Evolutionary conservation across 2,329 filamentous ascomycete species (phyloP).

Genomic region (Akanthomyces uredinophilus): DNA sequence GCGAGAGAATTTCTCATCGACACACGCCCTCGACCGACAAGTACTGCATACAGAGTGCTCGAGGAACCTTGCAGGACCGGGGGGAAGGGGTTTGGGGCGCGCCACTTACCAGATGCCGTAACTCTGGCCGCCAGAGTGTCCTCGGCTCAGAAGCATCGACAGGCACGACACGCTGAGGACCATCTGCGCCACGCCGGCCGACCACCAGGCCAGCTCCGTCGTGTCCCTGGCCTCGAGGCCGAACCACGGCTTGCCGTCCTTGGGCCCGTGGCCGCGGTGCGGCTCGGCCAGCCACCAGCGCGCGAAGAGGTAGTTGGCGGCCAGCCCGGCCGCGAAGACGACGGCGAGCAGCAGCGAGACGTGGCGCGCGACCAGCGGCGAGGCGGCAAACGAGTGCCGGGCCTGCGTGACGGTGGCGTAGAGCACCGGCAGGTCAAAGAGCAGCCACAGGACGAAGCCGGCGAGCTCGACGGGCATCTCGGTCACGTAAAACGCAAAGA

Average conservation of each 20-base stretch:
- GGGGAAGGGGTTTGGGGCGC: not conserved
- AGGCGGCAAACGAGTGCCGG: slow-evolving; percentile 36
- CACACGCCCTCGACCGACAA: not conserved
- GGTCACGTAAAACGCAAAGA: slow-evolving; percentile 43
- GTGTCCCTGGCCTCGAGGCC: slow-evolving; percentile 38
- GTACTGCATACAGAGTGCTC: not conserved
- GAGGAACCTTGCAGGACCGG: no score
- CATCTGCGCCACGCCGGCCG: slow-evolving; percentile 40
- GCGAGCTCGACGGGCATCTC: slow-evolving; percentile 38
- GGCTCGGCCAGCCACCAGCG: slow-evolving; percentile 43
- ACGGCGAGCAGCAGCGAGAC: slow-evolving; percentile 32
- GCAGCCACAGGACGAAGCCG: slow-evolving; percentile 43
- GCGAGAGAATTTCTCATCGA: not conserved
- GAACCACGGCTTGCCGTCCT: slow-evolving; percentile 41
- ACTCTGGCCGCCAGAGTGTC: slow-evolving; percentile 43
- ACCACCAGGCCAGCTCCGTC: slow-evolving; percentile 47
- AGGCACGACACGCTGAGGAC: slow-evolving; percentile 35
- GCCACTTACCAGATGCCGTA: slow-evolving; percentile 46
- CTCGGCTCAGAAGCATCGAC: slow-evolving; percentile 39
- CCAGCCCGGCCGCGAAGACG: slow-evolving; percentile 32
- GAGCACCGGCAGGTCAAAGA: slow-evolving; percentile 44
- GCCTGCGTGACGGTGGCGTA: slow-evolving; percentile 42
- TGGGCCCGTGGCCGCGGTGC: slow-evolving; percentile 36
- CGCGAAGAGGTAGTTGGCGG: slow-evolving; percentile 38
- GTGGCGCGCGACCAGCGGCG: slow-evolving; percentile 37